Conservation (phyloP, 1,284 basidiomycete genomes). For the Fomitopsis betulina region DNA sequence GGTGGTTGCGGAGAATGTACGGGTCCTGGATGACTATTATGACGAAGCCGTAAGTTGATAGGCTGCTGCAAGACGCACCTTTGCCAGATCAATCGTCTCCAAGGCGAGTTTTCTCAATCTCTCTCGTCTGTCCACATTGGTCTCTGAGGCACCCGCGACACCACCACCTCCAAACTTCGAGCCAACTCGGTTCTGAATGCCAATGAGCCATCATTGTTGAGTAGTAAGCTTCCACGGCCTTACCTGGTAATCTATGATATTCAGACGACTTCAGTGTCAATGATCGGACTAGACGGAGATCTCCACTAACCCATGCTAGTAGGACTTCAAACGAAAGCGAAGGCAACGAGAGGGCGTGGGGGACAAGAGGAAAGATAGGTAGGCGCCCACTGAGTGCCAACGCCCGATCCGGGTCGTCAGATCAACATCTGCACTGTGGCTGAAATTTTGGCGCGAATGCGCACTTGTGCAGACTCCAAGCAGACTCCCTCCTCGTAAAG, state of each 20-base stretch:
- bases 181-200: conserved; percentile 81
- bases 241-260: conserved; percentile 42
- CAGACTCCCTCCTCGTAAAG: too few species aligned
- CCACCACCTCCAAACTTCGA: conserved; percentile 96
- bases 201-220: background rate
- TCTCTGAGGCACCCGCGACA: conserved; percentile 89
- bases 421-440: conserved; percentile 5
- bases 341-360: background rate
- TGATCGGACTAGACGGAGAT: background rate
- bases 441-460: conserved; percentile 5
- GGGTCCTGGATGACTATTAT: conserved; percentile 66
- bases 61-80: conserved; percentile 44
- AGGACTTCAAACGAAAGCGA: background rate
- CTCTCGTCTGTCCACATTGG: conserved; percentile 94
- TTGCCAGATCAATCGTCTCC: conserved; percentile 95
- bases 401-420: background rate
- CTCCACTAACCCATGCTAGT: conserved; percentile 12
- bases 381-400: background rate
- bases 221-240: background rate
- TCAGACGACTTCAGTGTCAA: background rate
- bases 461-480: too few species aligned
- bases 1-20: conserved; percentile 97
- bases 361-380: background rate
- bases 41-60: background rate
- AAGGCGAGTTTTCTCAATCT: conserved; percentile 92